Evolutionary conservation across 495 filamentous ascomycete species (phyloP), one percentile per base, ranked within the genome.

Genomic region (Astrothelium subdiscretum): DNA sequence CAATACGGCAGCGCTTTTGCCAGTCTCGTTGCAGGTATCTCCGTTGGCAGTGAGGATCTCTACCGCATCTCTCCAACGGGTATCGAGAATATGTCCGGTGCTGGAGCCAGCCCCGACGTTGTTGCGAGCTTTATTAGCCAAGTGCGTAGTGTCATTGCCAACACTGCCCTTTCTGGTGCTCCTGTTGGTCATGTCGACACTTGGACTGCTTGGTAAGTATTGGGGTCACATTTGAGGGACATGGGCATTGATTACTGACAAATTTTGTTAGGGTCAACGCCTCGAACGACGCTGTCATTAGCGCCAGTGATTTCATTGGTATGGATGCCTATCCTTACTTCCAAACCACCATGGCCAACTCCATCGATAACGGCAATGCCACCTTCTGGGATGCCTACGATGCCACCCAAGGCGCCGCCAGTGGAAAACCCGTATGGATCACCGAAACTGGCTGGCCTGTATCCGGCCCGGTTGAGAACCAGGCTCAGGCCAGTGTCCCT

Each of bases 401-500:
- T 27, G 76, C 75, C 40, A 90, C 88, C 61, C 74, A 81, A 66
- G 70, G 71, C 29, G 83, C 76, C 40, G 82, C 80, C 59, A 74
- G 76, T 24, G 81, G 79, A 63, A 92, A 91, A 81, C 77, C 81
- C 15, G 83, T 96, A 68, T 92, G 91, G 87, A 80, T 96, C 65
- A 96, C 90, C 26, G 91, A 96, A 81, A 95, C 90, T 29, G 92
- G 91, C 65, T 92, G 86, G 80, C 91, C 91, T 61, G 84, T 89
- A 27, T 83, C 76, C 63, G 91, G 90, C 32, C 70, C 77, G 38
- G 77, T 74, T 18, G 72, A 80, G 63, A 83, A 81, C 62, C 70
- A 82, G 40, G 90, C 86, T 59, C 75, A 86, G 8, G 80, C 92
- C 26, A 83, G 76, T 22, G 58, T 72, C 29, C 77, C 75, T n/a